Evolutionary conservation across 345 rosid species (phyloP), one percentile per base, ranked within the genome.

Genomic region (Chamaenerion angustifolium): DNA sequence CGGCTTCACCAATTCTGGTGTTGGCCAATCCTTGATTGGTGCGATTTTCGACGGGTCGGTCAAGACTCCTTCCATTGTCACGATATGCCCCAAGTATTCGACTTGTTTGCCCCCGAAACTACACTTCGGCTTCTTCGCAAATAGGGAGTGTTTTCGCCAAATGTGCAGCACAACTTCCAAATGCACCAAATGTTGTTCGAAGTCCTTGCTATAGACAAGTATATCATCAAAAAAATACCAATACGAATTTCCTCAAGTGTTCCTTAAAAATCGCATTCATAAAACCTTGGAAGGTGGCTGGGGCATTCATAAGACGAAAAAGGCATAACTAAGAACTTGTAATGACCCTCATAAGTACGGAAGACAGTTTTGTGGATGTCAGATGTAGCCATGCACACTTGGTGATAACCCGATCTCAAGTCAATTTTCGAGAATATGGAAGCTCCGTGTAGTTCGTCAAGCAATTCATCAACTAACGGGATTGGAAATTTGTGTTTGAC

Each of bases 401-500:
- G 45, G 18, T 52, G 55, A 16, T 52, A 52, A 2, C 40, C 53
- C 10, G 40, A 18, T 49, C 53, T 4, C 5, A 49, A 19, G 37
- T 49, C 53, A 10, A 49, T 8, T 15, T 49, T 49, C 3, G 53
- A 49, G n/a, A 49, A 49, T 2, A 17, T 16, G 12, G 8, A 6
- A 11, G n/a, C 11, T 11, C 53, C 53, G 17, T 49, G 12, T 49
- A 49, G 12, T 15, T 49, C 53, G 40, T 49, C 53, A 3, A 49
- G 15, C 11, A 49, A 10, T 31, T 49, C 53, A 9, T 49, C 53
- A 2, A 49, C 25, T 2, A 49, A 8, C 0, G 53, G 53, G 5
- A 49, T 49, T 8, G 53, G 53, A 10, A 17, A 23, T 31, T 49
- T 49, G 6, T 49, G 31, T n/a, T 49, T 49, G 13, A 49, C 27